Evolutionary conservation across 73 alveolate genomes (phyloP), one percentile per base, ranked within the genome.

Genomic region (Stentor coeruleus): DNA sequence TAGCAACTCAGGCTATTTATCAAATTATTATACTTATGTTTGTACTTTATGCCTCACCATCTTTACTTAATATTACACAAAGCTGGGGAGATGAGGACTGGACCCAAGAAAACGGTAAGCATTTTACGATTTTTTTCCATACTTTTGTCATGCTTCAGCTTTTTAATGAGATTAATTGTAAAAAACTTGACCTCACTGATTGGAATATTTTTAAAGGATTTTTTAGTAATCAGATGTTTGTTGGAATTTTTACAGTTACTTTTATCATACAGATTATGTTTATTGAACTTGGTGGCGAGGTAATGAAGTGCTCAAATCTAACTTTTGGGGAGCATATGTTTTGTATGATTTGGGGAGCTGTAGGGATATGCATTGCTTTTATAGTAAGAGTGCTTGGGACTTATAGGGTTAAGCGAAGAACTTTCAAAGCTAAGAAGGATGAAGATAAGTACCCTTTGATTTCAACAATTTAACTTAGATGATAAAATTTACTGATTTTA

Each of bases 221-320:
- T n/a, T 40, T 39, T 35, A 75, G 58, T n/a, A 75, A 75, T 35
- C 6, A n/a, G 72, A 75, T 75, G 59, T 75, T 75, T 40, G 74
- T 75, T 75, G 74, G 83, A 28, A 75, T 75, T 38, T 14, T 75
- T 39, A 15, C n/a, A 0, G 77, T n/a, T 75, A 93, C 94, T 39
- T 30, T 91, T 59, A 87, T 76, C 15, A 93, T 93, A 74, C 95
- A 93, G 81, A 59, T 89, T 15, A 58, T 83, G 59, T 73, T 93
- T 37, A 94, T 91, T 59, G 81, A 91, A 66, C 86, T 82, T 73
- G 98, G 98, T 37, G 98, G 97, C 39, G 84, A 91, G 73, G 93
- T 95, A 14, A 87, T 93, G 31, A 93, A 92, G 86, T 82, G 89
- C 84, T 84, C 91, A 58, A 75, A 93, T 15, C 76, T 93, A 84